Evolutionary conservation across 1,139 yeast species (phyloP).

Genomic region (Citeromyces siamensis): DNA sequence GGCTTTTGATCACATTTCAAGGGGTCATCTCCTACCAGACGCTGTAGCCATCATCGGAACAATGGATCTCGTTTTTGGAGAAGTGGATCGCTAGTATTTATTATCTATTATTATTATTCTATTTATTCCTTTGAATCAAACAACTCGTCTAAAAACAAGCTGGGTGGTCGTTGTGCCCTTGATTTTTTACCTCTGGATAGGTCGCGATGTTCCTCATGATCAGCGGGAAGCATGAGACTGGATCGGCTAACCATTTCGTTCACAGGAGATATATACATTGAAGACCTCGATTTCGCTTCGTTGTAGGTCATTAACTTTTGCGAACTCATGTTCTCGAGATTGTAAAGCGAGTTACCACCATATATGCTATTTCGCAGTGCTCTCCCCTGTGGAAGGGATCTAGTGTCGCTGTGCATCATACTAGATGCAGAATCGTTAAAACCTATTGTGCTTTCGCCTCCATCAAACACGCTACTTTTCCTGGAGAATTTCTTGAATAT

Average conservation of each 20-base stretch:
- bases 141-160: constrained; percentile 3
- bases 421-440: constrained; percentile 6
- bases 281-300: constrained; percentile 2
- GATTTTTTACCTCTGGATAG: background rate
- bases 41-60: constrained; percentile 93
- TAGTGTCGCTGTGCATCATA: constrained; percentile 6
- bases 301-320: background rate
- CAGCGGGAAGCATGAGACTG: background rate
- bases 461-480: constrained; percentile 4
- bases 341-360: background rate
- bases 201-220: background rate
- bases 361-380: constrained; percentile 9
- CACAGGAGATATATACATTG: constrained; percentile 1
- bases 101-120: background rate
- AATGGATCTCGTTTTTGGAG: constrained; percentile 92
- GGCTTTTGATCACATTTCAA: constrained; percentile 76
- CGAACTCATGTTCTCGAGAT: constrained; percentile 3
- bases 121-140: background rate
- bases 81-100: constrained; percentile 63
- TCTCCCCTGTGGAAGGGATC: constrained; percentile 13
- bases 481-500: constrained; percentile 14
- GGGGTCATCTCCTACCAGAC: constrained; percentile 84
- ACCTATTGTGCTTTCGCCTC: constrained; percentile 8
- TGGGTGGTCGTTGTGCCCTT: constrained; percentile 4
- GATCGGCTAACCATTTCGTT: constrained; percentile 3